Evolutionary conservation across 768 basidiomycete genomes (phyloP), one percentile per base, ranked within the genome.

Genomic region (Boletus subparvulus): DNA sequence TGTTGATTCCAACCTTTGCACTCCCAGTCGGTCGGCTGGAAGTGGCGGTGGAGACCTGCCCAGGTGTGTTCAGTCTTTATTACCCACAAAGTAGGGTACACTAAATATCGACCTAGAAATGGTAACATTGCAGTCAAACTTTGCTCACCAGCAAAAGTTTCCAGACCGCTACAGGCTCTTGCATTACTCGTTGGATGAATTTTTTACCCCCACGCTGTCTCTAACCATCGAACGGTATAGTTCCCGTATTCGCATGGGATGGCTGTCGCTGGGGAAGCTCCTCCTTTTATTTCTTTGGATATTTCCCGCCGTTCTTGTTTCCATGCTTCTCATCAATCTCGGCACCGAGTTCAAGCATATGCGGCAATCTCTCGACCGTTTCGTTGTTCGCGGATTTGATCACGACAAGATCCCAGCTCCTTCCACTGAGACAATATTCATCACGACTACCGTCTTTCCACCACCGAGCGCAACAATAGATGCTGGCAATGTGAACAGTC

Each of bases 1-100:
- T 90, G 19, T 72, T 87, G 44, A 67, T 92, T 43, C 90, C 90
- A 9, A 82, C 83, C n/a, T 92, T 92, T 63, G 68, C 82, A 4
- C 72, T 90, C n/a, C 83, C 88, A 8, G 74, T 92, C 42, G 84
- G 85, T 44, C 77, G 78, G 65, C 71, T 91, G 55, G 84, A 88
- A 64, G 86, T 89, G 2, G 75, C 76, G 21, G 68, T 92, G 48
- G 83, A 84, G 46, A 67, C 70, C 19, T 69, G 74, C 60, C 64
- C 78, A 60, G 86, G 90, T 87, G 68, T 57, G 82, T 36, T 37
- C 21, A 21, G n/a, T 24, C 14, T 35, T 26, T 28, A 35, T 32
- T 45, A 3, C 14, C n/a, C 32, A 42, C 14, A 54, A 16, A 47
- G 28, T 36, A 62, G n/a, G 17, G 50, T 42, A 33, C 21, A 44